These are phyloP conservation scores for Pythium grandisporangium DNA, from an alignment of 352 stramenopile species.

Conservation along the genomic window DNA sequence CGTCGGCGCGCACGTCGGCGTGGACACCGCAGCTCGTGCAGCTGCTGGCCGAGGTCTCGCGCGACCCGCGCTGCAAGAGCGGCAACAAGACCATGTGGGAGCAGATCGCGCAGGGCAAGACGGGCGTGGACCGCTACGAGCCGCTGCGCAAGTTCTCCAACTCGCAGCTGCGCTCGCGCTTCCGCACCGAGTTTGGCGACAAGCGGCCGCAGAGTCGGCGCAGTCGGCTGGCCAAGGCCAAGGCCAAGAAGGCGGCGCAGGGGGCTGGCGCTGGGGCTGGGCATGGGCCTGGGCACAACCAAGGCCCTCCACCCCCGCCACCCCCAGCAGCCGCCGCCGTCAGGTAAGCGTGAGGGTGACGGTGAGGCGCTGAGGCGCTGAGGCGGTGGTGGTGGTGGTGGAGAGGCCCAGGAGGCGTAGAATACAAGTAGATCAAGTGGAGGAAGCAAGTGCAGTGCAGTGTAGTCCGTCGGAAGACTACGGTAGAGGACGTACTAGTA, in stretches of 20 bases:
- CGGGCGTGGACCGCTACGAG: conserved; percentile 60
- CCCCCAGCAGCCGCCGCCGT: no score
- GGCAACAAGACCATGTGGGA: conserved; percentile 75
- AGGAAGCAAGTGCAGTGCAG: no score
- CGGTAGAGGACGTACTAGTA: no score
- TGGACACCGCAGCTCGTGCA: conserved; percentile 67
- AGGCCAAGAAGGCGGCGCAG: not conserved
- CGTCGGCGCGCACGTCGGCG: conserved; percentile 31
- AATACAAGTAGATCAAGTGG: no score
- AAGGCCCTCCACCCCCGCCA: no score
- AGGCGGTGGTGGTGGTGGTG: no score
- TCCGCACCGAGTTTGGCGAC: conserved; percentile 67
- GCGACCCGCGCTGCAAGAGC: conserved; percentile 62
- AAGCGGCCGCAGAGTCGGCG: conserved; percentile 55
- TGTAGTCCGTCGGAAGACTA: no score
- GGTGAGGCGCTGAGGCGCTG: no score
- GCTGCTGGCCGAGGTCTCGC: conserved; percentile 55
- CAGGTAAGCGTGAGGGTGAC: no score
- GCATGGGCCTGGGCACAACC: no score
- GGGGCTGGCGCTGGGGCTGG: no score
- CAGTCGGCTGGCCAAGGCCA: conserved; percentile 7
- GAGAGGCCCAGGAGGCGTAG: no score
- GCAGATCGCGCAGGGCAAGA: conserved; percentile 59
- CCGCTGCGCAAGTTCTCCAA: conserved; percentile 65
- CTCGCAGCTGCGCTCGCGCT: conserved; percentile 69